Base-by-base conservation (phyloP, 2,329 filamentous ascomycete genomes). In the Neofusicoccum laricinum region DNA sequence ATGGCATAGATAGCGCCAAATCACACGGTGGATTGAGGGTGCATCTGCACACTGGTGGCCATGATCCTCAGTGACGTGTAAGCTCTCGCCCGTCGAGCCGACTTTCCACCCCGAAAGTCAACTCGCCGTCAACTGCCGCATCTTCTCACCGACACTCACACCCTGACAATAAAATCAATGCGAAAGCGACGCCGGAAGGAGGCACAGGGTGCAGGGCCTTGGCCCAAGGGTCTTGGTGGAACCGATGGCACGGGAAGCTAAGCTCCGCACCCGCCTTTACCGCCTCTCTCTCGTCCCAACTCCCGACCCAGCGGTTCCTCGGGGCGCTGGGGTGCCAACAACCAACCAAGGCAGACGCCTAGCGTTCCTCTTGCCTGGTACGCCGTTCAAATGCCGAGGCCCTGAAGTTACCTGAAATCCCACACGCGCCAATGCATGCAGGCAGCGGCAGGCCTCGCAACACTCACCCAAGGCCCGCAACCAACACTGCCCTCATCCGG, bases 281-380 rank as follows among this genome's bases (percentile, higher is more conserved):
- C 55, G 55, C 41, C 43, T 59, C 40, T 59, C 40, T 55, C 51
- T 55, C 21, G 51, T 45, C 41, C 55, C n/a, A 45, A 17, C 36
- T 59, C 41, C 55, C 41, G 30, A 38, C 5, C 30, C 40, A 15
- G 6, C 41, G 55, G 41, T 36, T 45, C 53, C 5, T 10, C 21
- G 10, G 40, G 30, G 51, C 38, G 32, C 32, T 53, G 32, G 14
- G 14, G 17, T 10, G n/a, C 21, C 41, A 15, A 11, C 40, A 15
- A 34, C 25, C 30, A 38, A 46, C 3, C 25, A 46, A 46, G 25
- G 30, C 40, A 15, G 21, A 11, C 30, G 41, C 55, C 41, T 59
- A 45, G 43, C 41, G 17, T 46, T 17, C 32, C 32, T 46, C 17
- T 11, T n/a, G 14, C 30, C 36, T 59, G 55, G 55, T 36, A 48